phyloP scores from a whole-genome alignment of 2,329 filamentous ascomycete species.

The Phyllosticta capitalensis region DNA sequence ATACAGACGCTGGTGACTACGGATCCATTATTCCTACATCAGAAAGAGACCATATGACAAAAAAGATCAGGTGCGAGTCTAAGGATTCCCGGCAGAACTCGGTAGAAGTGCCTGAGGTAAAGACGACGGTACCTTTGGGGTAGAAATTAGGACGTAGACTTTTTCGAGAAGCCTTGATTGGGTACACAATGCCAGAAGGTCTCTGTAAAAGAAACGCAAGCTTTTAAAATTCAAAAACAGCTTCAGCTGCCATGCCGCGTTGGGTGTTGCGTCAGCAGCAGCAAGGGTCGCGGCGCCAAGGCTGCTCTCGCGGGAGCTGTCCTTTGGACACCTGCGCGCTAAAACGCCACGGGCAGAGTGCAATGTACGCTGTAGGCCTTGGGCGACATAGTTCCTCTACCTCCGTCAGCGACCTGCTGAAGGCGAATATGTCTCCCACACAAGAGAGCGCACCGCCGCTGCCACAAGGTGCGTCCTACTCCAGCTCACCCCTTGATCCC shows the following conservation, averaged over 20 bases:
- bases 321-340: neutral
- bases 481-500: neutral
- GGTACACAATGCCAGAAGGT: no score
- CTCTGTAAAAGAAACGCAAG: neutral
- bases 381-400: conserved; percentile 7
- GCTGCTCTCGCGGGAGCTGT: neutral
- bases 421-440: conserved; percentile 10
- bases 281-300: neutral
- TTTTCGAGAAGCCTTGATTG: no score
- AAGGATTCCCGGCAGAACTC: no score
- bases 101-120: no score
- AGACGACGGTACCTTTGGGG: no score
- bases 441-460: conserved; percentile 7
- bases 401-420: conserved; percentile 9
- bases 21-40: no score
- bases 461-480: conserved; percentile 4
- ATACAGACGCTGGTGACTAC: no score
- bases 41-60: no score
- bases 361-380: conserved; percentile 10
- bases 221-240: neutral
- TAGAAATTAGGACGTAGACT: no score
- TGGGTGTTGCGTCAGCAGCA: neutral
- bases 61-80: no score
- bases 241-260: neutral
- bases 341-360: neutral